Evolutionary conservation across 2,329 filamentous ascomycete genomes (phyloP), one percentile per base, ranked within the genome.

Genomic region (Scedosporium aurantiacum): DNA sequence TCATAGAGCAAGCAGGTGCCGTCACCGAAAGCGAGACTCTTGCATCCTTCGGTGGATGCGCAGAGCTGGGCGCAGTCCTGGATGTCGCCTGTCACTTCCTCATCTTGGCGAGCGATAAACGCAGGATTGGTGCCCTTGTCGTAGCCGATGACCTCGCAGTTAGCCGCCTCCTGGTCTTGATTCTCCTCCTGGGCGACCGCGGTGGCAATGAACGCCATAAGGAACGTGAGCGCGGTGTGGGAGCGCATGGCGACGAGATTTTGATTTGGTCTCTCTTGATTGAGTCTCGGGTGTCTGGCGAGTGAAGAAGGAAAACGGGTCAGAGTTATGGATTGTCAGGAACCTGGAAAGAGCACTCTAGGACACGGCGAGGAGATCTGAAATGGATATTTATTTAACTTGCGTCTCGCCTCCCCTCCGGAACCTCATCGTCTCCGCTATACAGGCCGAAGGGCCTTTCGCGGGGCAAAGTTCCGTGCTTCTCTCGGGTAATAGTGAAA

Each of bases 31-130:
- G 59, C 59, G 50, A 60, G 56, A 50, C 28, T 43, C 12, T 3
- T 2, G 59, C 59, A 60, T 10, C 10, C 27, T 50, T 43, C 28
- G 59, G 50, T 37, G 50, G 28, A 52, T 2, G 25, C 32, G 32
- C 59, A 60, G 27, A 56, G 27, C 10, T 16, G 16, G n/a, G 47
- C 58, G 61, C 52, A 62, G 61, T 41, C 45, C 43, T 63, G 32
- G 58, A 57, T 58, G 47, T 16, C 62, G 59, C 56, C 64, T 59
- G 52, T 66, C 54, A 55, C 62, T 25, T 62, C 32, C 23, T 63
- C 57, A 14, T 64, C 62, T 18, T 61, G 32, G 25, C 62, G 60
- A 5, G 62, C 56, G 52, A 63, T 68, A 52, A 63, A 60, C 55
- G 64, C 64, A 21, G 62, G 32, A 55, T 61, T 63, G 61, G 61